A percentile compares a stretch with the other conserved stretches of the same genome.
These are phyloP conservation scores for Phaeophleospora eucalypticola DNA, from an alignment of 2,329 filamentous ascomycete species.

Conservation along the genomic window DNA sequence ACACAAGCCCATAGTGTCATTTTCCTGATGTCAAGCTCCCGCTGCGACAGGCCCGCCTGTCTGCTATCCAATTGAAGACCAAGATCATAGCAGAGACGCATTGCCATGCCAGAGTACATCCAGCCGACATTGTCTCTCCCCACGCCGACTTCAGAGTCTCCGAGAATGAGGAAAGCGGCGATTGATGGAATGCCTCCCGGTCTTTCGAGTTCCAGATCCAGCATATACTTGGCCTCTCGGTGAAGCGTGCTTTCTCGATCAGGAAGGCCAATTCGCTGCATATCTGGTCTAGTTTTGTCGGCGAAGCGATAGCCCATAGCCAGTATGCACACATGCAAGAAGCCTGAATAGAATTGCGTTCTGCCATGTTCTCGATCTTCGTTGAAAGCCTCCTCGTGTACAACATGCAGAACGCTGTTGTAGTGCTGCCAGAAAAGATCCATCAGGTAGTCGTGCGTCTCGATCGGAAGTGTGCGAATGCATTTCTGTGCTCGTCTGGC, in stretches of 20 bases:
- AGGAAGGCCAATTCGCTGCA: constrained; percentile 22
- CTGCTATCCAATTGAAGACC: constrained; percentile 26
- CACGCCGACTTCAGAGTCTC: constrained; percentile 23
- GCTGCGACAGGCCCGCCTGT: constrained; percentile 20
- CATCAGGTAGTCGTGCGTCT: constrained; percentile 27
- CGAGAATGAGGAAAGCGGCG: constrained; percentile 24
- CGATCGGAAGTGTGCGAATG: constrained; percentile 20
- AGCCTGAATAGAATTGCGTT: constrained; percentile 26
- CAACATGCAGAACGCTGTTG: constrained; percentile 25
- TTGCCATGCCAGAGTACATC: constrained; percentile 28
- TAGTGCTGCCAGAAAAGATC: constrained; percentile 26
- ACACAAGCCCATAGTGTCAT: constrained; percentile 28
- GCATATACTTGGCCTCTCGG: constrained; percentile 26
- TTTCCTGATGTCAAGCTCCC: constrained; percentile 24
- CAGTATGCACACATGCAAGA: constrained; percentile 26
- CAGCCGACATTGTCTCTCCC: constrained; percentile 26
- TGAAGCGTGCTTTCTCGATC: constrained; percentile 25
- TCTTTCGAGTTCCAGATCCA: constrained; percentile 25
- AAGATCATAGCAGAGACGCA: constrained; percentile 25
- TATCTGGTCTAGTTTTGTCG: constrained; percentile 23
- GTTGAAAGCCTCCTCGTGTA: constrained; percentile 24
- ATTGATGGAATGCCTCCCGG: constrained; percentile 26
- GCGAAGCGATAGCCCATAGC: constrained; percentile 26
- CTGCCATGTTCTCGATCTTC: constrained; percentile 21
- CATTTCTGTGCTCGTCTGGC: constrained; percentile 22